Conservation (phyloP, 2,329 filamentous ascomycete species). For the Paraconiothyrium sp. region DNA sequence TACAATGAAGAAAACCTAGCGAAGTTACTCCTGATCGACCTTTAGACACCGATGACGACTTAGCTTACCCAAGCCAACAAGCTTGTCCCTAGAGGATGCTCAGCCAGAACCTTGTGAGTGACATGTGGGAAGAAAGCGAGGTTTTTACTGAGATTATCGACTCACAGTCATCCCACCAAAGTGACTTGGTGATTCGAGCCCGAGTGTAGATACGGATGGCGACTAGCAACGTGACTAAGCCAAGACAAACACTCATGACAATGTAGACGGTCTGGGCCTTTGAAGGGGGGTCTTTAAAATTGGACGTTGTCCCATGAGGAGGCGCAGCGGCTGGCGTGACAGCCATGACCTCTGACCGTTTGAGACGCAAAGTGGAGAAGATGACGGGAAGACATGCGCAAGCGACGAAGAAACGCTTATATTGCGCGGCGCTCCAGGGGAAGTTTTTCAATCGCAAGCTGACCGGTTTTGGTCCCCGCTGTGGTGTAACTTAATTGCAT, state of each 20-base stretch:
- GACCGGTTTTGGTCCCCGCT: slow-evolving; percentile 1
- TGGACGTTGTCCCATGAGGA: slow-evolving; percentile 4
- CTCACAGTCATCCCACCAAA: slow-evolving; percentile 17
- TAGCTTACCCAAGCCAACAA: slow-evolving; percentile 12
- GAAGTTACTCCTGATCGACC: not conserved
- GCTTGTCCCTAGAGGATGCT: slow-evolving; percentile 3
- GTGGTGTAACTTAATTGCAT: slow-evolving; percentile 8
- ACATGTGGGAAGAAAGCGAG: too few relatives aligned
- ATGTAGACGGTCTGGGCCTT: slow-evolving; percentile 12
- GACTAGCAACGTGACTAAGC: slow-evolving; percentile 11
- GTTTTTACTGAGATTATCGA: not conserved
- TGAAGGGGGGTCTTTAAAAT: slow-evolving; percentile 9
- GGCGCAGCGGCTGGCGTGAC: slow-evolving; percentile 9
- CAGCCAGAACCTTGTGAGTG: not conserved
- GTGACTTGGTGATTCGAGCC: slow-evolving; percentile 15
- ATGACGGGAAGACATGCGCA: slow-evolving; percentile 1
- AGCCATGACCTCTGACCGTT: slow-evolving; percentile 8
- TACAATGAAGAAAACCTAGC: slow-evolving; percentile 12
- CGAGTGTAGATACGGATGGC: slow-evolving; percentile 13
- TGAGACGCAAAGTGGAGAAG: slow-evolving; percentile 2
- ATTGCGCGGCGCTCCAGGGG: not conserved
- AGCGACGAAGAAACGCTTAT: slow-evolving; percentile 12
- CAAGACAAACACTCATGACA: slow-evolving; percentile 14
- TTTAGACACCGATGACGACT: not conserved
- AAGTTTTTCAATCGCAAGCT: not conserved